Evolutionary conservation across 225 moss, liverwort and hornwort genomes (phyloP), one percentile per base, ranked within the genome.

Genomic region (Straminergon stramineum): DNA sequence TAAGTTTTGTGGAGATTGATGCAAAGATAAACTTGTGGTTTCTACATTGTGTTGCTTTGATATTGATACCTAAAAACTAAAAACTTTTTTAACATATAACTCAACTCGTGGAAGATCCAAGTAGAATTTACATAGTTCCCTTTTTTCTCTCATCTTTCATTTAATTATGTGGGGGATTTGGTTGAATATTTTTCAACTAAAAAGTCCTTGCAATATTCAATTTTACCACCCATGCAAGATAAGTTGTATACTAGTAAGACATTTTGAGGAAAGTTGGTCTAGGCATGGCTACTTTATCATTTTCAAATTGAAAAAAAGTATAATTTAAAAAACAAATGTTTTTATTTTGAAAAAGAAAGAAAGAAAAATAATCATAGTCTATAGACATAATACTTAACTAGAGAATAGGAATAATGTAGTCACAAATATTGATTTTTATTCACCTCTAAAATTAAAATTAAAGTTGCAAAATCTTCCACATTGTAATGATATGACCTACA

Each of bases 51-150:
- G 5, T 10, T 37, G 17, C 10, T 34, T 37, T 68, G 5, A 20
- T 68, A 68, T 21, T 11, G 6, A 21, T 21, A 6, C 12, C 7
- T 37, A 20, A 34, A 68, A 68, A 21, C 2, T 6, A 18, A 68
- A 21, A n/a, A 5, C 0, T 0, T 1, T 68, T 18, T 67, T 37
- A 3, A 12, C 4, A 68, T 2, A n/a, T 11, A 68, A 68, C 1
- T 68, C 37, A 68, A 18, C 10, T 68, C 12, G 6, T 21, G 2
- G 11, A 37, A 7, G 13, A 21, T 21, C 4, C 7, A n/a, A 69
- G 0, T n/a, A 1, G n/a, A 69, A n/a, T 1, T 65, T 17, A 32
- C 9, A 9, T 17, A 34, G 8, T 65, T 65, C 2, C 1, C 16
- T 31, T 31, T 64, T 31, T 31, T 16, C 3, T n/a, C 3, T n/a